A percentile compares a stretch with the other conserved stretches of the same genome.
Evolutionary conservation across 768 basidiomycete species (phyloP).

Genomic region (Rhodotorula babjevae): DNA sequence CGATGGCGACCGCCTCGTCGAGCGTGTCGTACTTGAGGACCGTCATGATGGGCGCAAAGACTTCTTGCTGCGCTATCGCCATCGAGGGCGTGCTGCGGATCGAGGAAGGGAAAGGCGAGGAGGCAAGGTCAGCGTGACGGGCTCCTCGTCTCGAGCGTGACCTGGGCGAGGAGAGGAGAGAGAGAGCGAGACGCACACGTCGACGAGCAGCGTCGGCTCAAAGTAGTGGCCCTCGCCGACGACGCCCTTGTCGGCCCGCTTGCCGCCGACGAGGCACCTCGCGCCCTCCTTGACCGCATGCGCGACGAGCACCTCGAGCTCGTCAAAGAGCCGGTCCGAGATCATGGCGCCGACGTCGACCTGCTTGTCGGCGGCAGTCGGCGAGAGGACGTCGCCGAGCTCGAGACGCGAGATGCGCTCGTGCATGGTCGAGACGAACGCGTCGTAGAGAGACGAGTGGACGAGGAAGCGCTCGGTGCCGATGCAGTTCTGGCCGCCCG

Average conservation of each 20-base stretch:
- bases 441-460: conserved; percentile 69
- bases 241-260: conserved; percentile 61
- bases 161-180: not conserved
- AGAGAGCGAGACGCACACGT: conserved; percentile 52
- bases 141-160: not conserved
- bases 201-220: conserved; percentile 76
- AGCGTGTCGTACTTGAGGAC: conserved; percentile 77
- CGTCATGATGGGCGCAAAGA: conserved; percentile 83
- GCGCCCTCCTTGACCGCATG: conserved; percentile 69
- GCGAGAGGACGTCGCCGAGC: conserved; percentile 26
- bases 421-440: conserved; percentile 61
- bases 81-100: conserved; percentile 21
- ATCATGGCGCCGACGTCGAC: conserved; percentile 85
- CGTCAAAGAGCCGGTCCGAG: conserved; percentile 62
- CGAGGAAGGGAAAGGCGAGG: too few species aligned
- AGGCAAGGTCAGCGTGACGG: not conserved
- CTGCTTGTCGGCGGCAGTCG: not conserved
- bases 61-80: conserved; percentile 34
- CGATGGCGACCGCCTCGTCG: conserved; percentile 79
- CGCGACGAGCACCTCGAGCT: conserved; percentile 60
- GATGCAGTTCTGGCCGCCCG: conserved; percentile 93
- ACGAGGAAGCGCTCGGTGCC: conserved; percentile 91
- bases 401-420: conserved; percentile 42
- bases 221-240: conserved; percentile 75
- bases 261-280: conserved; percentile 60